These are phyloP conservation scores for Trebouxia gelatinosa DNA, from an alignment of 163 green algal genomes.

Conservation along the genomic window DNA sequence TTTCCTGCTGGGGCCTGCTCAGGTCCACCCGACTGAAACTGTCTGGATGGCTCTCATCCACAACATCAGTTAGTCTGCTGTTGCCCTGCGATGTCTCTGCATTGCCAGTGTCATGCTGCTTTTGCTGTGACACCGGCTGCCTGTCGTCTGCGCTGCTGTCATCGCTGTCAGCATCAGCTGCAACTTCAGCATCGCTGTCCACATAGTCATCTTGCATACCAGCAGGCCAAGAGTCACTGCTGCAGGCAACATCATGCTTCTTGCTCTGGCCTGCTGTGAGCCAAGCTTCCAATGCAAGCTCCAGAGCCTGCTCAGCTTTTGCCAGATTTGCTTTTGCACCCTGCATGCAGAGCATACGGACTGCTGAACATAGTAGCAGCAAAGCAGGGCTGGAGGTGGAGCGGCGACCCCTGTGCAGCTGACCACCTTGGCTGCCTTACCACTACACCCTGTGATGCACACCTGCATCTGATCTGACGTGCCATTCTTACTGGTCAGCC, in stretches of 20 bases:
- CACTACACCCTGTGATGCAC: no score
- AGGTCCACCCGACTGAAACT: slow-evolving; percentile 63
- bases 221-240: not conserved
- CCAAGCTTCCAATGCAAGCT: slow-evolving; percentile 35
- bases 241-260: slow-evolving; percentile 10
- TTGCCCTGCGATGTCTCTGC: not conserved
- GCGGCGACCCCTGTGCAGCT: no score
- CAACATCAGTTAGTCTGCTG: not conserved
- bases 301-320: slow-evolving; percentile 40
- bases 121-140: not conserved
- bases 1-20: slow-evolving; percentile 16
- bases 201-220: slow-evolving; percentile 18
- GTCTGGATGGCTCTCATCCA: not conserved
- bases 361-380: no score
- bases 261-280: no score
- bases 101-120: not conserved
- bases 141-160: not conserved
- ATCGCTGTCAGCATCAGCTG: not conserved
- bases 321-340: slow-evolving; percentile 22
- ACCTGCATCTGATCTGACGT: no score
- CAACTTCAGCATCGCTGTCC: slow-evolving; percentile 11
- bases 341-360: slow-evolving; percentile 1
- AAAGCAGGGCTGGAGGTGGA: no score
- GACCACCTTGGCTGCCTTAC: no score
- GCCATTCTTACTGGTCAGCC: no score